Evolutionary conservation across 345 rosid genomes (phyloP).

Genomic region (Sonneratia caseolaris): DNA sequence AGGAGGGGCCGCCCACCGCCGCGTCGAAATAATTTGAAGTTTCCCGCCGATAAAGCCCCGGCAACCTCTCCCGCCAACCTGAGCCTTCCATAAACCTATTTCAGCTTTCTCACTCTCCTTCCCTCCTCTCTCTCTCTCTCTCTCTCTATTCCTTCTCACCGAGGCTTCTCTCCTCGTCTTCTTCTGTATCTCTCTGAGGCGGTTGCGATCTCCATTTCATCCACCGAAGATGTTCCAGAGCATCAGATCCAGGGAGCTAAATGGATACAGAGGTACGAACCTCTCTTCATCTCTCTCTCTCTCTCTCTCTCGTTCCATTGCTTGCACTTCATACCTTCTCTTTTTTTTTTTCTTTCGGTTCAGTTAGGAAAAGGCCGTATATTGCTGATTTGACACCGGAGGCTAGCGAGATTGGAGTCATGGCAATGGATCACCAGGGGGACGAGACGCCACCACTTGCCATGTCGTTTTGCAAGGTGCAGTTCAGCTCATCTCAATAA

Average conservation of each 20-base stretch:
- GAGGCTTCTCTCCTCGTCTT: background rate
- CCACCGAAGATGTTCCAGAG: slow-evolving; percentile 31
- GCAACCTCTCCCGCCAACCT: background rate
- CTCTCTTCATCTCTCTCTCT: slow-evolving; percentile 1
- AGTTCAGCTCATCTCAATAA: background rate
- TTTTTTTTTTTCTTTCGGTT: background rate
- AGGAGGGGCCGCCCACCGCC: background rate
- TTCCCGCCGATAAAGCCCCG: slow-evolving; percentile 1
- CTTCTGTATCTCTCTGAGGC: background rate
- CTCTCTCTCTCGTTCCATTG: slow-evolving; percentile 1
- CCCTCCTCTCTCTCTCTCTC: background rate
- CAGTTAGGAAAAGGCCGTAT: slow-evolving; percentile 55
- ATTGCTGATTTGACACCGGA: slow-evolving; percentile 21
- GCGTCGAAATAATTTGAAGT: background rate
- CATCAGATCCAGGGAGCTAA: slow-evolving; percentile 70
- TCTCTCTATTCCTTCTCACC: background rate
- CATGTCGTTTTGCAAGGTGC: slow-evolving; percentile 68
- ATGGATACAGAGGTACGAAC: slow-evolving; percentile 40
- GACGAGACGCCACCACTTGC: slow-evolving; percentile 72
- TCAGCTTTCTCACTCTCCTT: background rate
- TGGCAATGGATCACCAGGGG: slow-evolving; percentile 50
- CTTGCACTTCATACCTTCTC: background rate
- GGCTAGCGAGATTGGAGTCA: slow-evolving; percentile 39
- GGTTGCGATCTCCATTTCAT: background rate
- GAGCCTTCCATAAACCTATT: background rate